These are phyloP conservation scores for Tuber microsphaerosporum DNA, from an alignment of 495 filamentous ascomycete genomes.

Conservation along the genomic window DNA sequence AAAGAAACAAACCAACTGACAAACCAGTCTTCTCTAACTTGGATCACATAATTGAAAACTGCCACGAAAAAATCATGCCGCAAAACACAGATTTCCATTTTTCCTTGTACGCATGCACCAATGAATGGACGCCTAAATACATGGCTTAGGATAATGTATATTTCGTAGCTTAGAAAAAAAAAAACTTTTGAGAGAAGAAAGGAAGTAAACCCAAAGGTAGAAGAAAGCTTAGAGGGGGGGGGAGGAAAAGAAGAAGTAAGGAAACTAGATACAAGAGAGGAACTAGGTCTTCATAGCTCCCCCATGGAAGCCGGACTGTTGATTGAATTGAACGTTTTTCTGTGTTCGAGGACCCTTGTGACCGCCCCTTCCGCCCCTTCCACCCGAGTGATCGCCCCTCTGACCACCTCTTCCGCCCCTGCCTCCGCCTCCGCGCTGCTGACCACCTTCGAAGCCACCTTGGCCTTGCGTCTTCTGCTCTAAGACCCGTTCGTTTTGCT, in stretches of 20 bases:
- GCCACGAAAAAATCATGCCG: constrained; percentile 1
- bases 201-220: constrained; percentile 7
- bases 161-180: constrained; percentile 22
- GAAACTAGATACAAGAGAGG: constrained; percentile 6
- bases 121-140: constrained; percentile 38
- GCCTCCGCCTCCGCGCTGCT: constrained; percentile 64
- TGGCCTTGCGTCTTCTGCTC: constrained; percentile 95
- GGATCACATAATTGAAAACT: background rate
- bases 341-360: constrained; percentile 34
- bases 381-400: constrained; percentile 54
- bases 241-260: background rate
- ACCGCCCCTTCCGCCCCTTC: constrained; percentile 41
- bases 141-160: constrained; percentile 21
- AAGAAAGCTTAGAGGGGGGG: background rate
- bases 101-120: constrained; percentile 37
- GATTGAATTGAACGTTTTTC: constrained; percentile 41
- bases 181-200: constrained; percentile 25
- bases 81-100: constrained; percentile 36
- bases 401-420: constrained; percentile 61
- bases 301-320: constrained; percentile 42
- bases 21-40: background rate
- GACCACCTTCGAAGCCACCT: constrained; percentile 87
- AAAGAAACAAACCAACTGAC: background rate
- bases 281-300: constrained; percentile 42
- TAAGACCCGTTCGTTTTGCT: constrained; percentile 91